These are phyloP conservation scores for Albizia julibrissin DNA, from an alignment of 306 rosid species.

Conservation along the genomic window DNA sequence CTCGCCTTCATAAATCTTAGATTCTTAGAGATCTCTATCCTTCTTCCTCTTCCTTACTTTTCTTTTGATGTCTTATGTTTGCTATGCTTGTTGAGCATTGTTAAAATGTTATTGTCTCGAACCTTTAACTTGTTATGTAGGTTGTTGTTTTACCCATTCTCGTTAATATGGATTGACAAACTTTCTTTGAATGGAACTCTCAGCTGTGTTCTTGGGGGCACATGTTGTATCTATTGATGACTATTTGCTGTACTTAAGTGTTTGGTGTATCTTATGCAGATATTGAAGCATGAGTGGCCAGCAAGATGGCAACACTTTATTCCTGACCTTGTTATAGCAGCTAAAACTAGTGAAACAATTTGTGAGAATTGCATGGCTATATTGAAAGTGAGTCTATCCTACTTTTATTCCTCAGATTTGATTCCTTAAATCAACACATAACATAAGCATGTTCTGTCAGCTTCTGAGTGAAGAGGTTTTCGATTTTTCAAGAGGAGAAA, in stretches of 20 bases:
- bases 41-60: neutral
- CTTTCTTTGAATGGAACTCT: neutral
- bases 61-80: constrained; percentile 1
- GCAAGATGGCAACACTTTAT: constrained; percentile 87
- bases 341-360: constrained; percentile 77
- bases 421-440: constrained; percentile 16
- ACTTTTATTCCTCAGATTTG: neutral
- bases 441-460: constrained; percentile 32
- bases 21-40: neutral
- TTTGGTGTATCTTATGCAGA: constrained; percentile 50
- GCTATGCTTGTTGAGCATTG: neutral
- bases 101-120: neutral
- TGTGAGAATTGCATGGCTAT: constrained; percentile 86
- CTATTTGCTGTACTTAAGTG: constrained; percentile 7
- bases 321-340: constrained; percentile 88
- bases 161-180: neutral
- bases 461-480: constrained; percentile 62
- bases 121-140: constrained; percentile 3
- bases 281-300: constrained; percentile 99
- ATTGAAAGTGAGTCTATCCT: constrained; percentile 35
- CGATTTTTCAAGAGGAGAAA: constrained; percentile 60
- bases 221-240: constrained; percentile 7
- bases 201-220: neutral
- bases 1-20: neutral
- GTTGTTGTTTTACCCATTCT: neutral